phyloP scores from a whole-genome alignment of 169 alveolate genomes.

The Plasmodium sp. region DNA sequence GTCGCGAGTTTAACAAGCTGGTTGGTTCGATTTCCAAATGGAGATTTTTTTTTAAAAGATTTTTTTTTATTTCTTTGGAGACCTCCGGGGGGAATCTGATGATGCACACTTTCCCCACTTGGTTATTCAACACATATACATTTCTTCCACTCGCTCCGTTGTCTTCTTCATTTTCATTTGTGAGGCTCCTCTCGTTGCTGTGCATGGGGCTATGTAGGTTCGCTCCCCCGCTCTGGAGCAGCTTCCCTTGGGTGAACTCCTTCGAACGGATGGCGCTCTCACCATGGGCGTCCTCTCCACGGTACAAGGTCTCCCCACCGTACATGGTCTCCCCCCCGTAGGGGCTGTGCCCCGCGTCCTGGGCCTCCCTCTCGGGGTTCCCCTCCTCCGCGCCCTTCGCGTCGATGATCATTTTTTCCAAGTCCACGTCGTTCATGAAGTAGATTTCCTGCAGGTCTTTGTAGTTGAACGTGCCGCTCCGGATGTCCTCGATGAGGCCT shows the following conservation, averaged over 20 bases:
- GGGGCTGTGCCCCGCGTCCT: neutral
- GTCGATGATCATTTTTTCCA: constrained; percentile 11
- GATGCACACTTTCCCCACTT: constrained; percentile 74
- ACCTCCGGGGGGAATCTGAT: constrained; percentile 65
- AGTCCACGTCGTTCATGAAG: constrained; percentile 50
- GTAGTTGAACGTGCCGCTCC: constrained; percentile 43
- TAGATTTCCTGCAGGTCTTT: constrained; percentile 36
- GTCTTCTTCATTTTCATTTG: neutral
- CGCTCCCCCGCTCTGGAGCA: neutral
- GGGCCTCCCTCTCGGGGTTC: neutral
- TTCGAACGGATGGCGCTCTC: neutral
- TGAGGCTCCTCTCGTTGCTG: neutral
- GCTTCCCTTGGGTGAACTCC: neutral
- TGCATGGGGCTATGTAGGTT: neutral
- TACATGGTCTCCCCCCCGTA: neutral
- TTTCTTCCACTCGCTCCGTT: constrained; percentile 1
- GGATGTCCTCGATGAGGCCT: constrained; percentile 21
- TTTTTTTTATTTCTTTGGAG: constrained; percentile 66
- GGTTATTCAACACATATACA: constrained; percentile 17
- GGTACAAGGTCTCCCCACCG: neutral
- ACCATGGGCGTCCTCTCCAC: neutral
- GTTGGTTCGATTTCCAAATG: constrained; percentile 77
- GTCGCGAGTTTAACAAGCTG: constrained; percentile 76
- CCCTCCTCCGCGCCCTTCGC: constrained; percentile 4
- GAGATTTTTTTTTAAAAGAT: constrained; percentile 50